Conservation (phyloP, 1,139 yeast genomes). For the Saccharomycopsis hybrid region DNA sequence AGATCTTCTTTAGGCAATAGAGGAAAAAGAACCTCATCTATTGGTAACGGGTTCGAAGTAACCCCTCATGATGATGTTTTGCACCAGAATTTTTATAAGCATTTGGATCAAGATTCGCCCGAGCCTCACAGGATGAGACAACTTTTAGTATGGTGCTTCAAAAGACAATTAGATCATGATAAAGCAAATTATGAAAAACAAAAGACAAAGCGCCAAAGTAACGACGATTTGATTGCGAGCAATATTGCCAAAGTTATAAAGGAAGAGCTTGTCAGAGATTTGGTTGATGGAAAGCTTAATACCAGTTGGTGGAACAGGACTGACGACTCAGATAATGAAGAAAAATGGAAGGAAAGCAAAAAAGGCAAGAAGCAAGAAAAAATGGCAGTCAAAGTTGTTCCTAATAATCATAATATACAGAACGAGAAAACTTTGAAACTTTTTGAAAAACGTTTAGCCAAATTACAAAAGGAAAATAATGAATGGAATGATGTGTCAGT, state of each 20-base stretch:
- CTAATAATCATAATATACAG: slow-evolving; percentile 52
- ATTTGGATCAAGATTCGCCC: slow-evolving; percentile 54
- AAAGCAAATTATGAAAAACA: slow-evolving; percentile 28
- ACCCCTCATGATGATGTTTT: slow-evolving; percentile 63
- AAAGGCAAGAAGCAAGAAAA: slow-evolving; percentile 14
- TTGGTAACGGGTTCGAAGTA: slow-evolving; percentile 67
- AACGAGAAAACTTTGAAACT: slow-evolving; percentile 42
- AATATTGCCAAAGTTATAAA: slow-evolving; percentile 59
- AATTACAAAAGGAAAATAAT: slow-evolving; percentile 40
- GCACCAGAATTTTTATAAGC: slow-evolving; percentile 51
- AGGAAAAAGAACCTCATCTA: slow-evolving; percentile 68
- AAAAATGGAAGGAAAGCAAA: slow-evolving; percentile 23
- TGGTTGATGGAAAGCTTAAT: slow-evolving; percentile 50
- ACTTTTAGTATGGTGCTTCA: slow-evolving; percentile 62
- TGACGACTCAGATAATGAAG: slow-evolving; percentile 26
- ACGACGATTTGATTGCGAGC: slow-evolving; percentile 36
- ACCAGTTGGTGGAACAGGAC: slow-evolving; percentile 61
- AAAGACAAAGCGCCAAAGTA: slow-evolving; percentile 24
- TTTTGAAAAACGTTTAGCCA: slow-evolving; percentile 39
- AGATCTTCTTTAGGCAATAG: slow-evolving; percentile 48
- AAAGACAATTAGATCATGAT: slow-evolving; percentile 40
- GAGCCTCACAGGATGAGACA: slow-evolving; percentile 73
- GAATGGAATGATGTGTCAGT: slow-evolving; percentile 36
- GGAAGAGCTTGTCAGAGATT: slow-evolving; percentile 55
- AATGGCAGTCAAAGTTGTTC: slow-evolving; percentile 30